These are phyloP conservation scores for Suhomyces tanzawaensis DNA, from an alignment of 805 yeast genomes.

Conservation along the genomic window DNA sequence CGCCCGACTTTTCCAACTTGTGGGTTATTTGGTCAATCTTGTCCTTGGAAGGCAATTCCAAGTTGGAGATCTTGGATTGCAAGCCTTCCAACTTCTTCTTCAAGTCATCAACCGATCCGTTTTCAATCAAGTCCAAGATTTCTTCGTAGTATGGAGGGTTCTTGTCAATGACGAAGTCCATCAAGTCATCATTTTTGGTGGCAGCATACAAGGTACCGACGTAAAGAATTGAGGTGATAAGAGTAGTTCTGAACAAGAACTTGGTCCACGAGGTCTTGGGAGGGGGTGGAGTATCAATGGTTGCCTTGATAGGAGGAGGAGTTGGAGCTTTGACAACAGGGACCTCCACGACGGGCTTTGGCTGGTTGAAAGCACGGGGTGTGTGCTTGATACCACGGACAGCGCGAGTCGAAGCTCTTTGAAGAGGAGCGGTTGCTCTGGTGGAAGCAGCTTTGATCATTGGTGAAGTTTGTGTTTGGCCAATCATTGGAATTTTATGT, in stretches of 20 bases:
- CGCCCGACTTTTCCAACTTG: conserved; percentile 33
- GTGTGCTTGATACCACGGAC: not conserved
- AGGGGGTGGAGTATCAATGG: conserved; percentile 2
- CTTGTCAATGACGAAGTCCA: conserved; percentile 44
- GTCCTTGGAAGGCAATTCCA: conserved; percentile 32
- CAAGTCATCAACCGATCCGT: conserved; percentile 34
- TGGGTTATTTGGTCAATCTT: conserved; percentile 31
- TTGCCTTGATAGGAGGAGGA: conserved; percentile 8
- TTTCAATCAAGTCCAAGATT: conserved; percentile 36
- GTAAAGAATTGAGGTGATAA: conserved; percentile 28
- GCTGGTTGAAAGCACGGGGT: not conserved
- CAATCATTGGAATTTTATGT: conserved; percentile 1
- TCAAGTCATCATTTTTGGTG: conserved; percentile 42
- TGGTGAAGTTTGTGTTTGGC: conserved; percentile 2
- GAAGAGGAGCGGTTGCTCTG: not conserved
- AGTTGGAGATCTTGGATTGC: conserved; percentile 15
- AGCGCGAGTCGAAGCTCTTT: not conserved
- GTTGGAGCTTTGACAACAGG: conserved; percentile 7
- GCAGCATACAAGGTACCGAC: conserved; percentile 42
- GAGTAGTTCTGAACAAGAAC: conserved; percentile 29
- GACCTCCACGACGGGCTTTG: conserved; percentile 1
- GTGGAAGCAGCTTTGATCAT: conserved; percentile 11
- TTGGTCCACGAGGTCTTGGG: conserved; percentile 29
- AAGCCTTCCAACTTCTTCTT: conserved; percentile 18
- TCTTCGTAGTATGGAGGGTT: conserved; percentile 44